Percentiles rank a stretch among this genome's conserved stretches.
These are phyloP conservation scores for Penicillium brasilianum DNA, from an alignment of 2,329 filamentous ascomycete genomes.

Conservation along the genomic window DNA sequence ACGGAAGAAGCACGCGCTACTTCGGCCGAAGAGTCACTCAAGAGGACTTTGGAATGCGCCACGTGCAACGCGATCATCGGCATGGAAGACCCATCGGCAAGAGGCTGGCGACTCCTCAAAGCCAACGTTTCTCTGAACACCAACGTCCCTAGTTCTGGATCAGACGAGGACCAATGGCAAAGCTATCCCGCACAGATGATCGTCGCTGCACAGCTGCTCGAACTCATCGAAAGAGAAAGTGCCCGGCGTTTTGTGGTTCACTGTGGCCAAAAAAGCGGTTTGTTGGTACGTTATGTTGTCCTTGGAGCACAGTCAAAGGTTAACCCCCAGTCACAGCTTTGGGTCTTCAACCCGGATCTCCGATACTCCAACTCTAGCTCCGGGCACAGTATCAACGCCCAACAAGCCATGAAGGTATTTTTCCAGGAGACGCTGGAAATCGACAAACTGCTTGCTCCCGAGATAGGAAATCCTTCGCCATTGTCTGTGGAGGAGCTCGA, in stretches of 20 bases:
- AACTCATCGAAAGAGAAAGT: slow-evolving; percentile 61
- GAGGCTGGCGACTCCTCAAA: slow-evolving; percentile 58
- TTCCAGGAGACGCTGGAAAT: slow-evolving; percentile 50
- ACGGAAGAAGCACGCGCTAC: slow-evolving; percentile 40
- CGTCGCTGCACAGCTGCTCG: slow-evolving; percentile 61
- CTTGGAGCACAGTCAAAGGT: background rate
- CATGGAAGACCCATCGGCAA: slow-evolving; percentile 47
- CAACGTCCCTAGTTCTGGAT: slow-evolving; percentile 31
- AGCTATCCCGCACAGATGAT: slow-evolving; percentile 44
- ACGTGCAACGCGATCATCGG: slow-evolving; percentile 41
- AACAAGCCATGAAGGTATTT: slow-evolving; percentile 63
- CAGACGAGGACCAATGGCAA: slow-evolving; percentile 41
- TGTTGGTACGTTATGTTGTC: slow-evolving; percentile 41
- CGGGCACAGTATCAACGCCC: slow-evolving; percentile 38
- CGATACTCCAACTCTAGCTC: slow-evolving; percentile 58
- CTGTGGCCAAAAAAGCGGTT: slow-evolving; percentile 37
- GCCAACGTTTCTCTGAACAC: slow-evolving; percentile 45
- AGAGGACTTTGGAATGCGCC: slow-evolving; percentile 35
- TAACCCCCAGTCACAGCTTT: slow-evolving; percentile 47
- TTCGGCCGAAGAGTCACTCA: slow-evolving; percentile 37
- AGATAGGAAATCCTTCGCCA: slow-evolving; percentile 44
- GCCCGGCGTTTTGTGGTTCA: slow-evolving; percentile 61
- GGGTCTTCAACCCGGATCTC: slow-evolving; percentile 66
- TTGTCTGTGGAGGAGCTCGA: slow-evolving; percentile 57
- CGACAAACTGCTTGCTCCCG: slow-evolving; percentile 43